Evolutionary conservation across 345 rosid species (phyloP).

Genomic region (Rhizophora apiculata): DNA sequence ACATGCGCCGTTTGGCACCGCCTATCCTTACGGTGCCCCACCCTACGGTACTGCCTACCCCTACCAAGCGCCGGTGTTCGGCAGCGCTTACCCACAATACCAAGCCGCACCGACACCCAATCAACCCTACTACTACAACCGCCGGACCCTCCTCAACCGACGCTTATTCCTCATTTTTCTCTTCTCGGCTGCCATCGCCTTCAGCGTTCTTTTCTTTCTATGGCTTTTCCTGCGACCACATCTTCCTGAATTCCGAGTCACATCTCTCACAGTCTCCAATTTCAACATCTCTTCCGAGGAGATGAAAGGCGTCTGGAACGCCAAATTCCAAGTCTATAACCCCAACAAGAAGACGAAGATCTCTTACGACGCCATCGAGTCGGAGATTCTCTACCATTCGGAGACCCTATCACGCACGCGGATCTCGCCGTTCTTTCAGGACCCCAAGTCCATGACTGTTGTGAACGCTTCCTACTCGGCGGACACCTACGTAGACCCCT

Average conservation of each 20-base stretch:
- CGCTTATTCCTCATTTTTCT: conserved; percentile 37
- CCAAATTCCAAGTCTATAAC: conserved; percentile 46
- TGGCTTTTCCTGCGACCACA: conserved; percentile 75
- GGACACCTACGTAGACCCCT: conserved; percentile 38
- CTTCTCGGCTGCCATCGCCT: conserved; percentile 19
- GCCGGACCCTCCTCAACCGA: conserved; percentile 47
- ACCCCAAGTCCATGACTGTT: conserved; percentile 34
- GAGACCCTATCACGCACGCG: conserved; percentile 40
- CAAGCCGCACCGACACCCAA: conserved; percentile 17
- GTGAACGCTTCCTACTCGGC: conserved; percentile 39
- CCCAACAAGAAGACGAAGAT: conserved; percentile 71
- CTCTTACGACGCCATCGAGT: conserved; percentile 30
- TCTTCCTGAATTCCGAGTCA: conserved; percentile 45
- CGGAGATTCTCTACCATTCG: conserved; percentile 24
- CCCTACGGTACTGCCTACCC: conserved; percentile 18
- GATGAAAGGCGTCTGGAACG: conserved; percentile 55
- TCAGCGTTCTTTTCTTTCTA: conserved; percentile 41
- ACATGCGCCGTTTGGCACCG: background rate
- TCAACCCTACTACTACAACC: conserved; percentile 33
- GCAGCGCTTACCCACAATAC: conserved; percentile 1
- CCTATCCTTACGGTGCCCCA: conserved; percentile 16
- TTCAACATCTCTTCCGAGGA: conserved; percentile 41
- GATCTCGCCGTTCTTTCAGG: conserved; percentile 58
- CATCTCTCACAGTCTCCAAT: conserved; percentile 53
- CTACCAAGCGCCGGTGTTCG: conserved; percentile 13